These are phyloP conservation scores for Nepenthes alata DNA, from an alignment of 179 eudicot species.

Conservation along the genomic window DNA sequence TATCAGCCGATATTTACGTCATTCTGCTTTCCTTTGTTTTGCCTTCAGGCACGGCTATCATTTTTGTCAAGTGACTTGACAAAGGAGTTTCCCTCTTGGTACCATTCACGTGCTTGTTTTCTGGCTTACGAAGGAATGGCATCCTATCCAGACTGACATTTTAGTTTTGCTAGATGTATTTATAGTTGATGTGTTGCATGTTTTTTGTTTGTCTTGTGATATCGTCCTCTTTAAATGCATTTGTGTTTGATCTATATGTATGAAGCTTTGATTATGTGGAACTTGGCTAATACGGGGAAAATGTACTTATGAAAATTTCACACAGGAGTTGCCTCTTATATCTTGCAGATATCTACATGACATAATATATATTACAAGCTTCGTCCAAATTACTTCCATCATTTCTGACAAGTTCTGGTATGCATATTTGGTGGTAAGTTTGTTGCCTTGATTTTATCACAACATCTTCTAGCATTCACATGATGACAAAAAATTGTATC, in stretches of 20 bases:
- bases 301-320: neutral
- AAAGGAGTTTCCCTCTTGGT: no score
- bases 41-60: no score
- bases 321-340: neutral
- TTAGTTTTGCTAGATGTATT: neutral
- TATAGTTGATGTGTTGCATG: neutral
- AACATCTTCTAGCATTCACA: no score
- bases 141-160: neutral
- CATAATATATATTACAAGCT: constrained; percentile 69
- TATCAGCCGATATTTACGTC: no score
- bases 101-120: no score
- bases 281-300: no score
- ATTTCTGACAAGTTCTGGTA: constrained; percentile 86
- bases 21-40: no score
- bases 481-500: no score
- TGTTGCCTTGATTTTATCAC: constrained; percentile 2
- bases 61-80: no score
- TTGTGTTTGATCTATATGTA: neutral
- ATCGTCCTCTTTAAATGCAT: neutral
- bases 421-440: constrained; percentile 71
- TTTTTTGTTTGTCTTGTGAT: neutral
- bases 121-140: no score
- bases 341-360: constrained; percentile 82
- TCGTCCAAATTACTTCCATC: constrained; percentile 66
- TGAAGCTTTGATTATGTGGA: neutral